These are phyloP conservation scores for Fusarium sambucinum DNA, from an alignment of 2,329 filamentous ascomycete species.

Conservation along the genomic window DNA sequence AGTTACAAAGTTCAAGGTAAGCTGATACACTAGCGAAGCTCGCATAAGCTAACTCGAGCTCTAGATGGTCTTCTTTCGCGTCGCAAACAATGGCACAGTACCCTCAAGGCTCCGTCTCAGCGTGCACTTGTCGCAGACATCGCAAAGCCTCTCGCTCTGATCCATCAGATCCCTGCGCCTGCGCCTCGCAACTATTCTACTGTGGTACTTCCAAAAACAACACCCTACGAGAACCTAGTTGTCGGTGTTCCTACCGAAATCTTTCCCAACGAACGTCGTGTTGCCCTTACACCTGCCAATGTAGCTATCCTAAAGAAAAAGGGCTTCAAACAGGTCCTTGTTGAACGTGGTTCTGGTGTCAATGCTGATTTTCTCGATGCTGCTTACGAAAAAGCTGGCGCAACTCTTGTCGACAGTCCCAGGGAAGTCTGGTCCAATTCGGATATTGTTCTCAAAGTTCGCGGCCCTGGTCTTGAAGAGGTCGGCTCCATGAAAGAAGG, in stretches of 20 bases:
- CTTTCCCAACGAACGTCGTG: constrained; percentile 82
- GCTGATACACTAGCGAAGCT: constrained; percentile 1
- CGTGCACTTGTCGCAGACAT: constrained; percentile 47
- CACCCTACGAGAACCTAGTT: constrained; percentile 77
- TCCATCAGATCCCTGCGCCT: constrained; percentile 54
- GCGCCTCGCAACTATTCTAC: constrained; percentile 56
- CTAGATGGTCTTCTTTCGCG: constrained; percentile 39
- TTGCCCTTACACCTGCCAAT: constrained; percentile 87
- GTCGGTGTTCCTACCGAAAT: constrained; percentile 85
- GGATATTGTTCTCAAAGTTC: constrained; percentile 87
- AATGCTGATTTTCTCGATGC: constrained; percentile 82
- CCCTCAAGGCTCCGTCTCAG: constrained; percentile 46
- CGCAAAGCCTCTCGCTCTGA: constrained; percentile 53
- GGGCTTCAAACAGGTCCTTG: constrained; percentile 80
- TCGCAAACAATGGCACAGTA: constrained; percentile 57
- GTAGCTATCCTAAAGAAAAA: constrained; percentile 86
- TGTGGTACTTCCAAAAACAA: constrained; percentile 57
- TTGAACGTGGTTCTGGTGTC: constrained; percentile 84
- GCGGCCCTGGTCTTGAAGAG: constrained; percentile 78
- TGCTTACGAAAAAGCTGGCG: constrained; percentile 82
- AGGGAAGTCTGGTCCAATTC: constrained; percentile 78
- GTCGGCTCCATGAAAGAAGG: constrained; percentile 75
- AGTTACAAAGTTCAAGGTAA: constrained; percentile 42
- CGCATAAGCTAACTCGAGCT: constrained; percentile 17
- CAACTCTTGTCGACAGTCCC: constrained; percentile 76